Conservation (phyloP, 345 rosid genomes). For the Cardiospermum halicacabum region DNA sequence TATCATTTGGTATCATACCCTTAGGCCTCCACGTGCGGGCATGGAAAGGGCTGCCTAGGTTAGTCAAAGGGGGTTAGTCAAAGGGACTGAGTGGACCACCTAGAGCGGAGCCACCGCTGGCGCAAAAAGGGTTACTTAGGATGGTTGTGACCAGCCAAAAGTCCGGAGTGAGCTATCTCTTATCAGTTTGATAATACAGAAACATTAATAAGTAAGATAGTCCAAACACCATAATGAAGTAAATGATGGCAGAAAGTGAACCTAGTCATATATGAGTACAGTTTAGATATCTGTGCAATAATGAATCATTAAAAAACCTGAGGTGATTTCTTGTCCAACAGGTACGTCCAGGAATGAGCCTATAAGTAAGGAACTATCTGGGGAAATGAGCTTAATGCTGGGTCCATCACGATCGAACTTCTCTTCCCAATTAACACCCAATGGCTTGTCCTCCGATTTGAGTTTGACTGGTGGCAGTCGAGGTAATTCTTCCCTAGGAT, state of each 20-base stretch:
- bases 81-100: too few species aligned
- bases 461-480: constrained; percentile 96
- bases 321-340: constrained; percentile 82
- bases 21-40: too few species aligned
- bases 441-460: constrained; percentile 82
- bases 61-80: too few species aligned
- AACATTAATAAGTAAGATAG: neutral
- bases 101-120: too few species aligned
- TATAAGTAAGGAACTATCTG: constrained; percentile 63
- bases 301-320: constrained; percentile 55
- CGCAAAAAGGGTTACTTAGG: too few species aligned
- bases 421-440: constrained; percentile 76
- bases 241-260: neutral
- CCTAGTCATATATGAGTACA: neutral
- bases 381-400: constrained; percentile 44
- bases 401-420: constrained; percentile 69
- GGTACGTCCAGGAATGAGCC: constrained; percentile 95
- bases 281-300: neutral
- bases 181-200: neutral
- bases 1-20: too few species aligned
- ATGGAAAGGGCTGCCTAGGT: too few species aligned
- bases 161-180: too few species aligned
- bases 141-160: too few species aligned
- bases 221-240: neutral
- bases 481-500: constrained; percentile 79